A percentile compares a stretch with the other conserved stretches of the same genome.
phyloP scores from a whole-genome alignment of 1,139 yeast species.

The Yamadazyma atlantica region DNA sequence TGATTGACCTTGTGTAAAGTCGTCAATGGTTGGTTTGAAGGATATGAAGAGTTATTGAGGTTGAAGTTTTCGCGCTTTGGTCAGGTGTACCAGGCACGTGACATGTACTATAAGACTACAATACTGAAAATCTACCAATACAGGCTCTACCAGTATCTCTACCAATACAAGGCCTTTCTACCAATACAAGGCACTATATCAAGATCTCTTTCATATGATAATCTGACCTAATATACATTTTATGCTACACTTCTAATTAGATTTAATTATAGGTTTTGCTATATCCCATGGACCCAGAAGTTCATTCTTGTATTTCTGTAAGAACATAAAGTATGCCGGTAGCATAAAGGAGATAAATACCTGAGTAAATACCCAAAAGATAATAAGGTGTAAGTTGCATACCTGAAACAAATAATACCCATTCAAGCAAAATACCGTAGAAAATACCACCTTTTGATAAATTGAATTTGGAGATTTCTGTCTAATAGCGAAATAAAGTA shows the following conservation, averaged over 20 bases:
- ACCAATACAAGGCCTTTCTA: no score
- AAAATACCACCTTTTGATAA: constrained; percentile 33
- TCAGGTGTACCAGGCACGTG: no score
- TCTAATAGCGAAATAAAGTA: constrained; percentile 62
- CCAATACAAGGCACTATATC: no score
- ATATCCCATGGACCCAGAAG: constrained; percentile 95
- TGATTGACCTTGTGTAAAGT: constrained; percentile 1
- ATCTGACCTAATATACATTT: no score
- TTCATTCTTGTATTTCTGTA: constrained; percentile 84
- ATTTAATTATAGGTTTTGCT: constrained; percentile 59
- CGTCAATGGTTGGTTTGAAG: no score
- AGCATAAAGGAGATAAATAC: constrained; percentile 52
- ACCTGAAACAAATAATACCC: constrained; percentile 20
- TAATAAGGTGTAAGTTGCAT: constrained; percentile 28
- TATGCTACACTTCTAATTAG: no score
- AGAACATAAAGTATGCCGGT: constrained; percentile 67
- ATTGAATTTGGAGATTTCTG: constrained; percentile 24
- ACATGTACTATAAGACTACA: no score
- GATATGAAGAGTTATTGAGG: no score
- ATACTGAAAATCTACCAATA: no score
- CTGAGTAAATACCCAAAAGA: constrained; percentile 52
- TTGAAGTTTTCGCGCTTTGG: no score
- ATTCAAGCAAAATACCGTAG: constrained; percentile 20
- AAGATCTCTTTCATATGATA: no score
- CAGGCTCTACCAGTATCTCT: no score